Percentiles rank a stretch among this genome's conserved stretches.
Conservation (phyloP, 352 stramenopile species). For the Globisporangium perplexum region DNA sequence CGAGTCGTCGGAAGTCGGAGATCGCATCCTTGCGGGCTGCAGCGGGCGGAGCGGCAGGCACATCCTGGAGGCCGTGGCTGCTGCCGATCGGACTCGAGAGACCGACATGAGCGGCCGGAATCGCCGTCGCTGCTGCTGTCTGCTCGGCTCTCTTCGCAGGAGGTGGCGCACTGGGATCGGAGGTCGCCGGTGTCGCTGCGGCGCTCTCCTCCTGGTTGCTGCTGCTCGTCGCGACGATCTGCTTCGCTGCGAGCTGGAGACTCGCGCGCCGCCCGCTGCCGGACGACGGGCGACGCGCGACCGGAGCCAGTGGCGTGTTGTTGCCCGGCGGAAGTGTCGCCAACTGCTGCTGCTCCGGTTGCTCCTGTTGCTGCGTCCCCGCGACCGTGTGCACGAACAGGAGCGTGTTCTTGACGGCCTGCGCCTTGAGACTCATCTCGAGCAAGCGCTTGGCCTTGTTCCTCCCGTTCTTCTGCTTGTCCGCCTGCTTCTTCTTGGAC, state of each 20-base stretch:
- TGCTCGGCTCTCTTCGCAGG: not conserved
- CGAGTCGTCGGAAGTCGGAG: slow-evolving; percentile 25
- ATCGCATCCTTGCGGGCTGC: slow-evolving; percentile 23
- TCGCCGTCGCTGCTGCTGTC: not conserved
- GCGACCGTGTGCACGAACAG: slow-evolving; percentile 28
- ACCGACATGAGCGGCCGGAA: not conserved
- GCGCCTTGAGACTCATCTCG: slow-evolving; percentile 29
- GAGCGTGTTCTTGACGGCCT: slow-evolving; percentile 42
- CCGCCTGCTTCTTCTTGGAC: slow-evolving; percentile 56
- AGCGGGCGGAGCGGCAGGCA: too few species aligned
- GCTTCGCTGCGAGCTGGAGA: slow-evolving; percentile 31
- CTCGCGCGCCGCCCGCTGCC: slow-evolving; percentile 12
- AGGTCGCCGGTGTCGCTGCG: too few species aligned
- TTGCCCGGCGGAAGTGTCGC: not conserved
- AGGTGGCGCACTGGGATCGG: too few species aligned
- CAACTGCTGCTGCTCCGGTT: not conserved
- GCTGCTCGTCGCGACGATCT: slow-evolving; percentile 17
- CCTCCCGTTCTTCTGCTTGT: slow-evolving; percentile 38
- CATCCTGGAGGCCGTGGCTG: not conserved
- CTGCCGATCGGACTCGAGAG: slow-evolving; percentile 4
- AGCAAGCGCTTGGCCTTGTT: slow-evolving; percentile 16
- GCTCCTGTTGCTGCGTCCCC: slow-evolving; percentile 15
- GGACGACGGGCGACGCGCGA: not conserved
- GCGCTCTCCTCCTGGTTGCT: slow-evolving; percentile 15
- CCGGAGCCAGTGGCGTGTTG: not conserved